Evolutionary conservation across 306 rosid genomes (phyloP), one percentile per base, ranked within the genome.

Genomic region (Lotus japonicus): DNA sequence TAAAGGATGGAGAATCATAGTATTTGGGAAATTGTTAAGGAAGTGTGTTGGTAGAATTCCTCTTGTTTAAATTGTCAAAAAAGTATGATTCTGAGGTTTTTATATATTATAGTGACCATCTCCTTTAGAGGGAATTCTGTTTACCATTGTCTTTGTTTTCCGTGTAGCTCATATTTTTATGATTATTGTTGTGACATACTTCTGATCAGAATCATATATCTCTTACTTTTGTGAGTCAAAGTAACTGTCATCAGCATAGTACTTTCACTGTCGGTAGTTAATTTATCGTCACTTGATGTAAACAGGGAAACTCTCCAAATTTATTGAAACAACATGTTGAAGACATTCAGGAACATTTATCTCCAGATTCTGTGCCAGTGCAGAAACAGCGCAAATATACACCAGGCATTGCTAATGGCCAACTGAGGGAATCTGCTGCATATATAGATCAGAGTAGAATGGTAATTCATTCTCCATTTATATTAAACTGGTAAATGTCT

Each of bases 381-480:
- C 95, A 77, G 14, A 90, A 95, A 75, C 99, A 90, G 77, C 87
- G 74, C 35, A 95, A 91, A 79, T 95, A 83, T 76, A 95, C 88
- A 16, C 89, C 99, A 56, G 99, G 99, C 68, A 79, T 95, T 70
- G 95, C 77, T 54, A 95, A 91, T 70, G 87, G 91, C 67, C 67
- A 78, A 13, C 61, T 76, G 65, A 91, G 88, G 85, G 87, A 87
- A 61, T 87, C 97, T 11, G 81, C 84, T 4, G 91, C 96, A 62
- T 87, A 87, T 75, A 70, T 85, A 57, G 89, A 88, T 82, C 88
- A 85, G 58, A 79, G 76, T 57, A 81, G 91, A 85, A 90, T 79
- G 99, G 99, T 95, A 50, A 66, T 38, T 51, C 66, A 56, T 49
- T 43, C 44, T 69, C 68, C 51, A 65, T 66, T 63, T 49, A 35